Conservation (phyloP, 768 basidiomycete species). For the Panellus pusillus region DNA sequence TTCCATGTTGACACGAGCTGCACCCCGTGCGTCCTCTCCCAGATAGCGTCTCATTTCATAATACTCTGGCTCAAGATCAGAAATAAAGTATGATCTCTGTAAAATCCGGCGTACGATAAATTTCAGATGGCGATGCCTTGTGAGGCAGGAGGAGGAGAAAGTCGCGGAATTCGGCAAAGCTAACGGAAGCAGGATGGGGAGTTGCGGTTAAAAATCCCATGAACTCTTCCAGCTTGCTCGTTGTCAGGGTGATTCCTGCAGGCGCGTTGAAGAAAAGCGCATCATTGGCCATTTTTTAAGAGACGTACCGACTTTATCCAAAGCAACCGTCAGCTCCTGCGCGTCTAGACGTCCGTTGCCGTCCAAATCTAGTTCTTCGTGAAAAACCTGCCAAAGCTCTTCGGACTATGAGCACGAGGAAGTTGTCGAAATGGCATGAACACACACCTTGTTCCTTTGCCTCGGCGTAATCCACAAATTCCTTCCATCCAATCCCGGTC, state of each 20-base stretch:
- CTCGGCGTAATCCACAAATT: constrained; percentile 74
- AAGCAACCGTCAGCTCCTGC: constrained; percentile 56
- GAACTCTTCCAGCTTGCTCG: constrained; percentile 75
- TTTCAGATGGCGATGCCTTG: constrained; percentile 77
- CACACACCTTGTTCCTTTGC: constrained; percentile 78
- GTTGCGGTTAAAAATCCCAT: constrained; percentile 76
- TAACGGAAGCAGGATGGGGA: constrained; percentile 65
- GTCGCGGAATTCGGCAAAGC: constrained; percentile 85
- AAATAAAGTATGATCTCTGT: too few species aligned
- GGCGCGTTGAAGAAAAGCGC: background rate
- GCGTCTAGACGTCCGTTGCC: constrained; percentile 81
- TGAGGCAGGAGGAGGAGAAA: constrained; percentile 86
- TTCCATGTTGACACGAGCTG: constrained; percentile 86
- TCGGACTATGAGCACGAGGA: constrained; percentile 19
- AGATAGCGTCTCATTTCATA: constrained; percentile 69
- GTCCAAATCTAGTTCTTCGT: constrained; percentile 87
- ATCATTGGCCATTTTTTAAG: background rate
- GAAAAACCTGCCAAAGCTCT: constrained; percentile 94
- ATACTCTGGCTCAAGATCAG: constrained; percentile 33
- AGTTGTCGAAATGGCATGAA: constrained; percentile 9
- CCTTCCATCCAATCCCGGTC: constrained; percentile 61
- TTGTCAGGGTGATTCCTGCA: constrained; percentile 70
- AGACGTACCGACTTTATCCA: constrained; percentile 20
- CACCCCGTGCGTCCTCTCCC: constrained; percentile 74
- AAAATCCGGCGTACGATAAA: constrained; percentile 48